phyloP scores from a whole-genome alignment of 371 early-diverging fungal genomes.

The Mucor lusitanicus region DNA sequence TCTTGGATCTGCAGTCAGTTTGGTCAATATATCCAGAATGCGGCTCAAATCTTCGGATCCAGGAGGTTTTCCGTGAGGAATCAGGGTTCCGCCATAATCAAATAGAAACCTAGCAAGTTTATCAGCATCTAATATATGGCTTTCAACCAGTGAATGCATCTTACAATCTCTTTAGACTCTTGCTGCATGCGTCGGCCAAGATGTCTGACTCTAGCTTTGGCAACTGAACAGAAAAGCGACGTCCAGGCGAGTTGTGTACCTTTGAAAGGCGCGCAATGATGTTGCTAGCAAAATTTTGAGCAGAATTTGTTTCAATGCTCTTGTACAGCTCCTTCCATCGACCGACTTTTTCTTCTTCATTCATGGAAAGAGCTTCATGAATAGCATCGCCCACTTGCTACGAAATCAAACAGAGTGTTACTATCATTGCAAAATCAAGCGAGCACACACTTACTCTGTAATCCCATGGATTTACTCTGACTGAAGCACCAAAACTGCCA shows the following conservation, averaged over 20 bases:
- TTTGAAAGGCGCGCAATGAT: slow-evolving; percentile 13
- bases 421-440: background rate
- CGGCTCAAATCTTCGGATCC: slow-evolving; percentile 27
- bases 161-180: slow-evolving; percentile 61
- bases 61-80: slow-evolving; percentile 65
- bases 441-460: slow-evolving; percentile 33
- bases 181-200: slow-evolving; percentile 47
- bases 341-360: slow-evolving; percentile 57
- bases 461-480: slow-evolving; percentile 93
- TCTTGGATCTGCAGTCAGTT: slow-evolving; percentile 66
- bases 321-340: slow-evolving; percentile 42
- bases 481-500: slow-evolving; percentile 85
- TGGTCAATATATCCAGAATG: slow-evolving; percentile 48
- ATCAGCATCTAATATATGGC: background rate
- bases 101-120: slow-evolving; percentile 56
- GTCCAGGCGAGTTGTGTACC: slow-evolving; percentile 58
- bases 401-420: background rate
- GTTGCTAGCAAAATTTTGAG: slow-evolving; percentile 60
- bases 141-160: slow-evolving; percentile 14
- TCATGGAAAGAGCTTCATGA: slow-evolving; percentile 64
- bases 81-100: slow-evolving; percentile 89
- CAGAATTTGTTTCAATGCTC: slow-evolving; percentile 76
- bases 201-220: slow-evolving; percentile 53
- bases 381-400: slow-evolving; percentile 85
- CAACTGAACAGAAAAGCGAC: slow-evolving; percentile 61